A percentile compares a stretch with the other conserved stretches of the same genome.
phyloP scores from a whole-genome alignment of 2,329 filamentous ascomycete genomes.

The Aureobasidium sp. region DNA sequence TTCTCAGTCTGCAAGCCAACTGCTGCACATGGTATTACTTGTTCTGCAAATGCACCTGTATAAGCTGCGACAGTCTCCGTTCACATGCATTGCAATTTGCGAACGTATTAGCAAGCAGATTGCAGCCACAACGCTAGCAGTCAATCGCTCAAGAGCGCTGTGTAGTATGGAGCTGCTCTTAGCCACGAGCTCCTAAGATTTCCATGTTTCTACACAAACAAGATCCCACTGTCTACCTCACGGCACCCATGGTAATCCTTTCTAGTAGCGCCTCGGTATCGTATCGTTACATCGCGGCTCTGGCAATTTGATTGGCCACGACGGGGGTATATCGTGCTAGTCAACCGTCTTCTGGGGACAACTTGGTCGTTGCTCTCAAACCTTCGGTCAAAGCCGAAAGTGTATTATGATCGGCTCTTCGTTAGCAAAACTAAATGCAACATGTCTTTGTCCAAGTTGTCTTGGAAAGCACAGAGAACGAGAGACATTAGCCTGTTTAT shows the following conservation, averaged over 20 bases:
- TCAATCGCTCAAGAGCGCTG: background rate
- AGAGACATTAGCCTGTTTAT: background rate
- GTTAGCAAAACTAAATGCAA: background rate
- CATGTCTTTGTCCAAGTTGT: background rate
- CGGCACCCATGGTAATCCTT: too few species aligned
- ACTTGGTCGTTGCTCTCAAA: background rate
- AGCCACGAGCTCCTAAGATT: background rate
- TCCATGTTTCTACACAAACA: background rate
- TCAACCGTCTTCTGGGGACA: background rate
- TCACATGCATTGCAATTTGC: background rate
- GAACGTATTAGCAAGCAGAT: background rate
- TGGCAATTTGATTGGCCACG: background rate
- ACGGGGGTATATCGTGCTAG: background rate
- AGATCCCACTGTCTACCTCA: background rate
- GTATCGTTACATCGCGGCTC: background rate
- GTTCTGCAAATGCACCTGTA: background rate
- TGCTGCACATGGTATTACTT: background rate
- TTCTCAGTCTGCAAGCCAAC: background rate
- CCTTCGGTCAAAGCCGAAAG: conserved; percentile 4
- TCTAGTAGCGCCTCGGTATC: background rate
- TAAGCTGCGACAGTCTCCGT: background rate
- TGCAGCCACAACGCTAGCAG: background rate
- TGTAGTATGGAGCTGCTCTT: background rate
- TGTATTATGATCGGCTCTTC: background rate
- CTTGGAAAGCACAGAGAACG: background rate